Conservation (phyloP, 116 monocot species). For the Trichopus zeylanicus region DNA sequence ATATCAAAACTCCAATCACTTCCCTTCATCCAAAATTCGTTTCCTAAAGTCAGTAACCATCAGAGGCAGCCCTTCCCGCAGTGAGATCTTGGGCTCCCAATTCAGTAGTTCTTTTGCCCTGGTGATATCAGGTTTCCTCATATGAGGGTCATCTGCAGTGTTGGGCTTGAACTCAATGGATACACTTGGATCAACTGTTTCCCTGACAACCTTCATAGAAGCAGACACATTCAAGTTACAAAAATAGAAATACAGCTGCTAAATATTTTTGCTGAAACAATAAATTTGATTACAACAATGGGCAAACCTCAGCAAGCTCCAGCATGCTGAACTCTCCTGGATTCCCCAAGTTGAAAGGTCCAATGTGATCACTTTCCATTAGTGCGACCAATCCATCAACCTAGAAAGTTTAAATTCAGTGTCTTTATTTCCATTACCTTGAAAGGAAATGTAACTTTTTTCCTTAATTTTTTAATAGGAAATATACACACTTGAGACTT, state of each 20-base stretch:
- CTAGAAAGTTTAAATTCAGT: slow-evolving; percentile 15
- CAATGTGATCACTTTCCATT: slow-evolving; percentile 87
- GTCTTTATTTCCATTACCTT: too few relatives aligned
- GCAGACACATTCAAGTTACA: not conserved
- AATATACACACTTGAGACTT: too few relatives aligned
- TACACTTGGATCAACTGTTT: slow-evolving; percentile 67
- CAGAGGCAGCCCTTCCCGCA: slow-evolving; percentile 57
- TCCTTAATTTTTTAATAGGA: too few relatives aligned
- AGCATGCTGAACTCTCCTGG: slow-evolving; percentile 91
- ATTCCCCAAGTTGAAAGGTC: slow-evolving; percentile 92
- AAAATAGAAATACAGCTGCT: not conserved
- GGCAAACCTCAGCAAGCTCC: slow-evolving; percentile 77
- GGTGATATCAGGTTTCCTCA: slow-evolving; percentile 76
- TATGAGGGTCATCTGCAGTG: slow-evolving; percentile 84
- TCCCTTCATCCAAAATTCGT: slow-evolving; percentile 23
- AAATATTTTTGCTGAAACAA: not conserved
- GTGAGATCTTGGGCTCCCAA: slow-evolving; percentile 68
- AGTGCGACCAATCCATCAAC: slow-evolving; percentile 77
- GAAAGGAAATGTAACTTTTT: too few relatives aligned
- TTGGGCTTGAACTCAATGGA: slow-evolving; percentile 68
- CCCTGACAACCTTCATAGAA: slow-evolving; percentile 68
- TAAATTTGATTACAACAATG: not conserved
- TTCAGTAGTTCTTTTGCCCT: slow-evolving; percentile 63
- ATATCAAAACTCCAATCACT: not conserved
- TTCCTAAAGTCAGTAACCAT: slow-evolving; percentile 72